These are phyloP conservation scores for Brachypodium distachyon DNA, from an alignment of 202 grass and related monocot genomes.

Conservation along the genomic window DNA sequence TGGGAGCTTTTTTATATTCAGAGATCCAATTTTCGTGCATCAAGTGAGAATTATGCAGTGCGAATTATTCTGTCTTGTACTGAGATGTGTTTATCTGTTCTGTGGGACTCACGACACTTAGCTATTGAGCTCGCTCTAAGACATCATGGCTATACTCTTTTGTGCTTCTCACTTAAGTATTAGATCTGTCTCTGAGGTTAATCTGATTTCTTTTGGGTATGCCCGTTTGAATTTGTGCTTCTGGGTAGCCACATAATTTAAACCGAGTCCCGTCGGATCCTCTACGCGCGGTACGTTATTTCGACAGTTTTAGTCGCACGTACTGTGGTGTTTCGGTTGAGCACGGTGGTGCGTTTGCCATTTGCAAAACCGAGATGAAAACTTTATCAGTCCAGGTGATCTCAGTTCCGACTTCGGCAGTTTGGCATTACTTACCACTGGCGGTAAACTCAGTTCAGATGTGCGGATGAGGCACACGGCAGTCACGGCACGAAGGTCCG, in stretches of 20 bases:
- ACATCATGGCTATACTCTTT: too few species aligned
- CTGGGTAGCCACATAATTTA: too few species aligned
- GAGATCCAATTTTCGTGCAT: background rate
- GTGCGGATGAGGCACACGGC: background rate
- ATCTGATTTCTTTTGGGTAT: background rate
- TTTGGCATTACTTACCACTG: background rate
- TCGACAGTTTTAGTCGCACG: background rate
- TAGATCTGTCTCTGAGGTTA: too few species aligned
- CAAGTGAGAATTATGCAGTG: background rate
- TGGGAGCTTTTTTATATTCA: background rate
- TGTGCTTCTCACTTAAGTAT: too few species aligned
- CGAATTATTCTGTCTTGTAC: background rate
- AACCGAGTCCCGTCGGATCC: too few species aligned
- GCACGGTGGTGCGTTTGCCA: background rate
- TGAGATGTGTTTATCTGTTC: background rate
- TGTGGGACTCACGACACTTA: background rate
- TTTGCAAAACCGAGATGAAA: background rate
- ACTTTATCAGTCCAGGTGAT: background rate
- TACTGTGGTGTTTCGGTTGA: background rate
- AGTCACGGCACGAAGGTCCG: slow-evolving; percentile 13
- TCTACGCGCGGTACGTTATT: too few species aligned
- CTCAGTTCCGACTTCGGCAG: too few species aligned
- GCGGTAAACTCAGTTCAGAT: background rate
- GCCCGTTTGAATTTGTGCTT: background rate
- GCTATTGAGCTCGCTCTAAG: too few species aligned